phyloP scores from a whole-genome alignment of 306 rosid genomes.

The Pueraria montana region DNA sequence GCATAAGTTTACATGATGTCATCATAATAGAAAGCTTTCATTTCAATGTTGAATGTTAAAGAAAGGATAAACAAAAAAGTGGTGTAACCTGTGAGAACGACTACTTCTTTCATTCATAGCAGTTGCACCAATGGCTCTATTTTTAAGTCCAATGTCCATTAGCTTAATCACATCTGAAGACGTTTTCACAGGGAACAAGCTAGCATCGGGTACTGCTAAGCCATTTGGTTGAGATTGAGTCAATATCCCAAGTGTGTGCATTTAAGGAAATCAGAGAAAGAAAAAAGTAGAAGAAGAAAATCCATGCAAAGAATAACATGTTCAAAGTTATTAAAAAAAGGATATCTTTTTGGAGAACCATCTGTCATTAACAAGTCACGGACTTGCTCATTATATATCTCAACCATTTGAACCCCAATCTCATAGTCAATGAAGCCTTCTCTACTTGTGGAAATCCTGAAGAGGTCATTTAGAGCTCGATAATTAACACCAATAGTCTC shows the following conservation, averaged over 20 bases:
- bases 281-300: background rate
- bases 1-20: conserved; percentile 34
- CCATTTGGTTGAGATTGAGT: conserved; percentile 52
- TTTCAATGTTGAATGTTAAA: conserved; percentile 7
- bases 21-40: conserved; percentile 29
- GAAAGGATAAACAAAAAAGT: background rate
- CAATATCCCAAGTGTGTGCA: conserved; percentile 72
- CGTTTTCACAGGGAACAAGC: conserved; percentile 55
- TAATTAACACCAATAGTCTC: conserved; percentile 62
- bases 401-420: conserved; percentile 62
- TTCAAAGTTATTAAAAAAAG: conserved; percentile 40
- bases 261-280: conserved; percentile 58
- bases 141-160: conserved; percentile 58
- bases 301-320: conserved; percentile 25
- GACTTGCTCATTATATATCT: conserved; percentile 68
- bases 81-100: conserved; percentile 62
- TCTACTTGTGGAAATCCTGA: conserved; percentile 52
- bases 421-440: conserved; percentile 42
- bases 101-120: conserved; percentile 72
- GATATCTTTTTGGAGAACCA: conserved; percentile 55
- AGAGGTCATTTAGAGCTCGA: conserved; percentile 65
- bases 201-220: conserved; percentile 65
- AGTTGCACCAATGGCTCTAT: conserved; percentile 60
- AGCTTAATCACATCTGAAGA: conserved; percentile 57
- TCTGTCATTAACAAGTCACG: conserved; percentile 57